Base-by-base conservation (phyloP, 345 rosid genomes). In the Kandelia obovata region DNA sequence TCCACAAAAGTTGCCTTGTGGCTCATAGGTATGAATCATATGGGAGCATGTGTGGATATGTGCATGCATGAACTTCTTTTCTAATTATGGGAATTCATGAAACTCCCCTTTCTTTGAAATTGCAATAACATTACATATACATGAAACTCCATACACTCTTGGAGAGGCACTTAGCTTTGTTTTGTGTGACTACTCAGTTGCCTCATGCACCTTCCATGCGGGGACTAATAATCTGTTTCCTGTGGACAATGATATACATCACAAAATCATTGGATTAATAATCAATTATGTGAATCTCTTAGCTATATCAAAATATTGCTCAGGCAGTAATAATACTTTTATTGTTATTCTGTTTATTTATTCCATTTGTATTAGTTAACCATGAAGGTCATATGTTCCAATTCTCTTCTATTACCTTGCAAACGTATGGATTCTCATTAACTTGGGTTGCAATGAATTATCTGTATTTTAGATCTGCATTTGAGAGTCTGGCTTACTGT, bases 401-500 rank as follows among this genome's bases (percentile, higher is more conserved):
- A 43, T 56, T 57, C 19, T 28, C 27, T 13, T 31, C 8, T 65
- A 13, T 23, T 26, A 17, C 5, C 28, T 69, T 60, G 37, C 32
- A 28, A 17, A 15, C 31, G 8, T 34, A 30, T 63, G 49, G 17
- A 64, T 46, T 21, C 28, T 68, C 13, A 1, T 58, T 57, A 34
- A 2, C n/a, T 58, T 32, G 25, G 11, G 68, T 65, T 64, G 47
- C 13, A 31, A 11, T 60, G 62, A 19, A 16, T 23, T 58, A 13
- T 52, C 28, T 58, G 58, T 68, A 47, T 56, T 53, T 47, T 74
- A 93, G 97, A 76, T 80, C 90, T 72, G 94, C 94, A 37, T 93
- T 83, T 75, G 92, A 93, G 80, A 79, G 68, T 73, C 75, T 75
- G 6, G 65, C 76, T 53, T 93, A 75, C 82, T 93, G 98, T 70